A percentile compares a stretch with the other conserved stretches of the same genome.
These are phyloP conservation scores for Schrenkiella parvula DNA, from an alignment of 345 rosid species.

Conservation along the genomic window DNA sequence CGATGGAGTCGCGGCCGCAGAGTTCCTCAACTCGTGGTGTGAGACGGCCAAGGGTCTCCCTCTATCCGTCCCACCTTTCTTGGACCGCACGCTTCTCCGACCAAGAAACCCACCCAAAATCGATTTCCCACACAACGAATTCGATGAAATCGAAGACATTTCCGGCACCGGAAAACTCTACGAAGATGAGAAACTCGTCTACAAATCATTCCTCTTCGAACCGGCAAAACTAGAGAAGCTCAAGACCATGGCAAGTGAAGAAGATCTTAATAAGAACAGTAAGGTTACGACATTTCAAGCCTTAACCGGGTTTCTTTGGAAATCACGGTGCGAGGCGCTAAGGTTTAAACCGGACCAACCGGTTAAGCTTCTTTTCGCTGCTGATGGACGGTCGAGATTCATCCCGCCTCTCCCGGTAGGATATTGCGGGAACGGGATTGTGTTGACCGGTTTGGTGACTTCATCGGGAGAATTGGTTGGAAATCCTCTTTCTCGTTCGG, in stretches of 20 bases:
- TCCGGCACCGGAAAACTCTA: conserved; percentile 54
- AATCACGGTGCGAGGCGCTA: conserved; percentile 56
- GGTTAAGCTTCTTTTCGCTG: conserved; percentile 76
- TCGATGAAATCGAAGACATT: conserved; percentile 60
- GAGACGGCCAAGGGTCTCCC: conserved; percentile 65
- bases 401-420: conserved; percentile 64
- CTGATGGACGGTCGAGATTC: conserved; percentile 67
- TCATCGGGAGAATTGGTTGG: conserved; percentile 53
- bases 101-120: conserved; percentile 51
- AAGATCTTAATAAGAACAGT: conserved; percentile 27
- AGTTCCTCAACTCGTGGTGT: conserved; percentile 78
- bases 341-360: conserved; percentile 56
- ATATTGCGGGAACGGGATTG: conserved; percentile 66
- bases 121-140: conserved; percentile 63
- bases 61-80: conserved; percentile 50
- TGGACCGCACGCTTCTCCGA: conserved; percentile 55
- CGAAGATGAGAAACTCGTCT: conserved; percentile 51
- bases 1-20: conserved; percentile 74
- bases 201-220: conserved; percentile 56
- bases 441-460: conserved; percentile 52
- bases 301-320: conserved; percentile 79
- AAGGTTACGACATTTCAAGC: conserved; percentile 69
- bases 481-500: conserved; percentile 49
- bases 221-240: conserved; percentile 51
- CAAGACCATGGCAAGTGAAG: conserved; percentile 45